Conservation (phyloP, 345 rosid genomes). For the Citrus cavaleriei region DNA sequence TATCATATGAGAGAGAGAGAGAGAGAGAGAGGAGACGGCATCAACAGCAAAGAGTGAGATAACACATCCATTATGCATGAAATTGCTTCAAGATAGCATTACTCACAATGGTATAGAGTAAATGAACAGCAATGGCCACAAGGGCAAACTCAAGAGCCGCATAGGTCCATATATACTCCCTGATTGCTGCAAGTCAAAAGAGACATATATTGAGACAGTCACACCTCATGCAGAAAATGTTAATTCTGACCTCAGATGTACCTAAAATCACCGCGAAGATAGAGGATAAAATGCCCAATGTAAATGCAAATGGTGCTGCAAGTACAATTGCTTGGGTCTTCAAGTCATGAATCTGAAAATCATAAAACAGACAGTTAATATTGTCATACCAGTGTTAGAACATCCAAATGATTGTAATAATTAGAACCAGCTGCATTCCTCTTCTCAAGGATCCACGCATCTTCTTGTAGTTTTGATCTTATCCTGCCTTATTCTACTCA, state of each 20-base stretch:
- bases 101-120: constrained; percentile 64
- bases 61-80: background rate
- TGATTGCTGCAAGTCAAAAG: constrained; percentile 51
- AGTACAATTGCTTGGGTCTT: constrained; percentile 60
- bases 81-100: background rate
- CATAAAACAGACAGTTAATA: background rate
- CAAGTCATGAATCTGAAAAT: constrained; percentile 60
- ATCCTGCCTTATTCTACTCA: background rate
- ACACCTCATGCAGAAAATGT: background rate
- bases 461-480: background rate
- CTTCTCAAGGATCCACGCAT: background rate
- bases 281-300: constrained; percentile 67
- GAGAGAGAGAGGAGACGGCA: too few species aligned
- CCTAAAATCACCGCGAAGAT: constrained; percentile 69
- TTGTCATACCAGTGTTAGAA: background rate
- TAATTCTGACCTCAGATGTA: constrained; percentile 24
- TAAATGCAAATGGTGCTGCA: constrained; percentile 85
- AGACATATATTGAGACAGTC: background rate
- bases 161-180: constrained; percentile 86
- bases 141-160: constrained; percentile 90
- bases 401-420: background rate
- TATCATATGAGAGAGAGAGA: background rate
- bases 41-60: background rate
- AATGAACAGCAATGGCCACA: constrained; percentile 57
- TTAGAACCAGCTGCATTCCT: background rate